A percentile compares a stretch with the other conserved stretches of the same genome.
phyloP scores from a whole-genome alignment of 176 grass and related monocot species.

The Avena insularis region DNA sequence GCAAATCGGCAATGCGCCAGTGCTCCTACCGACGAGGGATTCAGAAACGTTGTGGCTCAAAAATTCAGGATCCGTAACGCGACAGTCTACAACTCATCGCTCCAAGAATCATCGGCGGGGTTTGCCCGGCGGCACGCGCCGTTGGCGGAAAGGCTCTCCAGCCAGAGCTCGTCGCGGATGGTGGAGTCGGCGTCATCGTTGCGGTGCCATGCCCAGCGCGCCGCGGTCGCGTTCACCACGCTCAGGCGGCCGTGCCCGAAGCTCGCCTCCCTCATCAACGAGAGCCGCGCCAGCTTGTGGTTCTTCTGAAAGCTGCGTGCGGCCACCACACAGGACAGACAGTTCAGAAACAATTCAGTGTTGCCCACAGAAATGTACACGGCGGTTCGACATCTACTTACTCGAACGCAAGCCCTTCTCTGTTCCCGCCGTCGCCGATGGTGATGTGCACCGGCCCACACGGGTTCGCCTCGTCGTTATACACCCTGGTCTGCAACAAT shows the following conservation, averaged over 20 bases:
- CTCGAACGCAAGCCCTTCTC: slow-evolving; percentile 95
- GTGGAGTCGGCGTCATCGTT: slow-evolving; percentile 74
- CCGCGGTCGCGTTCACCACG: slow-evolving; percentile 67
- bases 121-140: slow-evolving; percentile 27
- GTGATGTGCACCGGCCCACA: slow-evolving; percentile 88
- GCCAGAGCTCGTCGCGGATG: slow-evolving; percentile 73
- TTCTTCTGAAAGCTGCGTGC: slow-evolving; percentile 72
- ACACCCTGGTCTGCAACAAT: slow-evolving; percentile 63
- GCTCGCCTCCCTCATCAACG: slow-evolving; percentile 72
- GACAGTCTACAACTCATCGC: slow-evolving; percentile 52
- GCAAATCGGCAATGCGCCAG: not conserved
- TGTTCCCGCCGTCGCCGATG: slow-evolving; percentile 94
- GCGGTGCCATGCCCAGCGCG: slow-evolving; percentile 93
- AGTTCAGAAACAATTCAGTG: not conserved
- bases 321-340: not conserved
- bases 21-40: not conserved
- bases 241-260: slow-evolving; percentile 83
- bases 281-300: slow-evolving; percentile 64
- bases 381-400: slow-evolving; percentile 4
- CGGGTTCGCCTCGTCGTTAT: slow-evolving; percentile 60
- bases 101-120: not conserved
- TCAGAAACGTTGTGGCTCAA: not conserved
- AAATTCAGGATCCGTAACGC: not conserved
- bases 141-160: slow-evolving; percentile 59
- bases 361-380: too few species aligned